Conservation (phyloP, 495 filamentous ascomycete species). For the Penicillium waksmanii region DNA sequence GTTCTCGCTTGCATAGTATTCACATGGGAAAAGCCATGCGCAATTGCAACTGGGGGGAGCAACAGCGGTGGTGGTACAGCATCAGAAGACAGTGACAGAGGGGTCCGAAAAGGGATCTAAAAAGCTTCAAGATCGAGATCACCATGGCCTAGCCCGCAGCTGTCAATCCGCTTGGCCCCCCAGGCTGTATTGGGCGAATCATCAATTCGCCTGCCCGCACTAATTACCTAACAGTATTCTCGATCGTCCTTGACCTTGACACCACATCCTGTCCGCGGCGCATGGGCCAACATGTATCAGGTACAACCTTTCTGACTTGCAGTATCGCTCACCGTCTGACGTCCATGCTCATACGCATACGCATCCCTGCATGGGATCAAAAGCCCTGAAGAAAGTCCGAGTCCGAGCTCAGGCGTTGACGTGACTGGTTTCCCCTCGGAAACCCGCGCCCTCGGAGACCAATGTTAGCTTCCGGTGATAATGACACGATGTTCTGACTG, state of each 20-base stretch:
- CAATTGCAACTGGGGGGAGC: not conserved
- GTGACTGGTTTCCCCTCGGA: not conserved
- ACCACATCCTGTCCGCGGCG: slow-evolving; percentile 6
- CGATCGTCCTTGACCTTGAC: slow-evolving; percentile 4
- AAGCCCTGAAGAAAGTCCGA: slow-evolving; percentile 8
- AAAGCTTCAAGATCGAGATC: slow-evolving; percentile 13
- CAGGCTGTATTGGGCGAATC: slow-evolving; percentile 32
- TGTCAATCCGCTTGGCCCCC: slow-evolving; percentile 32
- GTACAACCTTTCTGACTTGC: slow-evolving; percentile 7
- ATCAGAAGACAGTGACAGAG: not conserved
- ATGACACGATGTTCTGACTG: not conserved
- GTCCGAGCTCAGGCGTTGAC: not conserved
- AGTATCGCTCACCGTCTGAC: not conserved
- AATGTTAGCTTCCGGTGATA: not conserved
- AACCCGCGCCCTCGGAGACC: not conserved
- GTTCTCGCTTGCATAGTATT: slow-evolving; percentile 7
- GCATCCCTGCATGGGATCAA: not conserved
- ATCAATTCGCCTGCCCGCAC: slow-evolving; percentile 23
- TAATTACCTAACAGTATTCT: slow-evolving; percentile 44
- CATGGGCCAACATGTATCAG: slow-evolving; percentile 5
- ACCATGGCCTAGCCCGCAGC: slow-evolving; percentile 20
- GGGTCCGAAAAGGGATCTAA: not conserved
- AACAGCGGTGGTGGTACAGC: slow-evolving; percentile 1
- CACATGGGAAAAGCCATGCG: slow-evolving; percentile 6
- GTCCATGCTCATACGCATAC: slow-evolving; percentile 4